Evolutionary conservation across 2,329 filamentous ascomycete genomes (phyloP).

Genomic region (Huntiella savannae): DNA sequence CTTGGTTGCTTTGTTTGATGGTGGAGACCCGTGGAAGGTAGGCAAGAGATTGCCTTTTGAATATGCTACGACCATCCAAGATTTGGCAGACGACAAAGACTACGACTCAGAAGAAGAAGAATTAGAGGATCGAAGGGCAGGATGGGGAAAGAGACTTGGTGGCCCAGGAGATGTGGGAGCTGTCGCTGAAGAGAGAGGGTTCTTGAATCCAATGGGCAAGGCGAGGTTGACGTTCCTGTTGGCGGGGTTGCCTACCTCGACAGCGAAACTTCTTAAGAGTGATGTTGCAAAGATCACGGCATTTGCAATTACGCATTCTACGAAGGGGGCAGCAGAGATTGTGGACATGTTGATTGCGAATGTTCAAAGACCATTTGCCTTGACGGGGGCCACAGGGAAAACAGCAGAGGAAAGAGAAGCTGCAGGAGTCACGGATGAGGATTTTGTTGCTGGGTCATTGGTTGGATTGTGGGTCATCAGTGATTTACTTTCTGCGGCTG

Average conservation of each 20-base stretch:
- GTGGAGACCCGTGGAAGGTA: conserved; percentile 60
- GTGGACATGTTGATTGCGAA: conserved; percentile 79
- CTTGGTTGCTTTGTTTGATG: conserved; percentile 53
- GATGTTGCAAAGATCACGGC: conserved; percentile 72
- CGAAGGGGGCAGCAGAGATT: conserved; percentile 70
- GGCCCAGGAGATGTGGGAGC: background rate
- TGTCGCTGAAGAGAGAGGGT: conserved; percentile 18
- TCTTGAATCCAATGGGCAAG: conserved; percentile 66
- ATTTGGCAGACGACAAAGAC: conserved; percentile 67
- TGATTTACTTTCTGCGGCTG: conserved; percentile 63
- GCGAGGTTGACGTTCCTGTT: conserved; percentile 70
- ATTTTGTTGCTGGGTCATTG: conserved; percentile 54
- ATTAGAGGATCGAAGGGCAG: conserved; percentile 58
- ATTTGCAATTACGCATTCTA: conserved; percentile 78
- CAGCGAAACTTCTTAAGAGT: conserved; percentile 57
- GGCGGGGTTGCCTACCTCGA: conserved; percentile 58
- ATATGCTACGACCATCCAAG: conserved; percentile 54
- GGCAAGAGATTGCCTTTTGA: conserved; percentile 56
- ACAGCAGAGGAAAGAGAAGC: conserved; percentile 17
- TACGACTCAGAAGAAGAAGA: conserved; percentile 48
- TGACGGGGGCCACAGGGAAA: conserved; percentile 39
- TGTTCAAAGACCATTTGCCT: conserved; percentile 55
- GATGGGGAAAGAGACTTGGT: conserved; percentile 26
- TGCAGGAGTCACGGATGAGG: conserved; percentile 18
- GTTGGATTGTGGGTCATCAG: conserved; percentile 60